Evolutionary conservation across 495 filamentous ascomycete species (phyloP).

Genomic region (Staphylotrichum tortipilum): DNA sequence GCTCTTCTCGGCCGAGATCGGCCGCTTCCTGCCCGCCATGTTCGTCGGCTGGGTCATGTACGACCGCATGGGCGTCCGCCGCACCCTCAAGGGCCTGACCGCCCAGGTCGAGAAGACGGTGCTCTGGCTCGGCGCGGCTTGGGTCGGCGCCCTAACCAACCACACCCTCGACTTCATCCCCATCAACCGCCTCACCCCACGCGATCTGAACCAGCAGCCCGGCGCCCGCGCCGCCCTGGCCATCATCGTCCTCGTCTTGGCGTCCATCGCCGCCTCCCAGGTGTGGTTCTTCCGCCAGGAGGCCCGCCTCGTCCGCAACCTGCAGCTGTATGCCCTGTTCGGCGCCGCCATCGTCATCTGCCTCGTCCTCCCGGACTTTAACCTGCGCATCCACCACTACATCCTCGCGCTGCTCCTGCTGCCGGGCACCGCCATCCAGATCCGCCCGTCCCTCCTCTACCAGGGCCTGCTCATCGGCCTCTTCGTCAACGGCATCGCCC

Average conservation of each 20-base stretch:
- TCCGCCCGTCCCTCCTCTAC: constrained; percentile 66
- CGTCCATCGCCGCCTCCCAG: constrained; percentile 53
- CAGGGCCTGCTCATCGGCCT: constrained; percentile 84
- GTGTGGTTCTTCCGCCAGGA: constrained; percentile 65
- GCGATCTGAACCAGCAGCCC: constrained; percentile 68
- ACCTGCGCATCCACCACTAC: constrained; percentile 93
- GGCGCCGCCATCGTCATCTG: constrained; percentile 52
- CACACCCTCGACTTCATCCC: constrained; percentile 80
- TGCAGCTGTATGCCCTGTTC: constrained; percentile 60
- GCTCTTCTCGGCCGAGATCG: constrained; percentile 60
- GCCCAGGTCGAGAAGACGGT: constrained; percentile 65
- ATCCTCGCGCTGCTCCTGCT: constrained; percentile 75
- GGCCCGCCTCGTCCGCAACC: constrained; percentile 55
- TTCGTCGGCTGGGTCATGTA: constrained; percentile 71
- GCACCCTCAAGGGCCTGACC: constrained; percentile 45
- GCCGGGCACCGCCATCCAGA: constrained; percentile 77
- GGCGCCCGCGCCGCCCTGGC: constrained; percentile 65
- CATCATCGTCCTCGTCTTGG: constrained; percentile 54
- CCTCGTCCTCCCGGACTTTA: constrained; percentile 62
- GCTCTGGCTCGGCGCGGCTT: constrained; percentile 66
- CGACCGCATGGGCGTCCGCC: constrained; percentile 46
- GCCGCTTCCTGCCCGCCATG: constrained; percentile 65
- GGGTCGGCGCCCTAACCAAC: constrained; percentile 74
- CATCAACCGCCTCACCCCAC: constrained; percentile 63
- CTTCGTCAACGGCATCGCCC: constrained; percentile 83